Base-by-base conservation (phyloP, 176 grass and related monocot species). In the Dendrocalamus sinicus region DNA sequence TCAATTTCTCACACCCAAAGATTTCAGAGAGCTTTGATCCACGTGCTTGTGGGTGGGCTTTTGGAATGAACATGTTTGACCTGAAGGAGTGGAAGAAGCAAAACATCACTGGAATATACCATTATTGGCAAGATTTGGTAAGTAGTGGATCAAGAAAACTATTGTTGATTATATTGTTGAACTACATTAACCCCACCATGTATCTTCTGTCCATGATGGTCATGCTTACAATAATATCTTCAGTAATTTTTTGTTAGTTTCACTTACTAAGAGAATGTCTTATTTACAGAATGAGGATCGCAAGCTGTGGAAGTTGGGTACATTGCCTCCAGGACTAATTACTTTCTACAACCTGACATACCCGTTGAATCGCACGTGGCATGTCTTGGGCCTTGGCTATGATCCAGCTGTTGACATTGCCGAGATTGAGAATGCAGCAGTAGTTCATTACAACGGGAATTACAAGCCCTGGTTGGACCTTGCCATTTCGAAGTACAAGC, bases 41-140 rank as follows among this genome's bases (percentile, higher is more conserved):
- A 84, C 86, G 70, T 70, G 90, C 96, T 87, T 99, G 96, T 88
- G 96, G 96, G 17, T 99, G 93, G 96, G 96, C 96, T 22, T 99
- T 99, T 86, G 96, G 93, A 17, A 99, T 99, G 96, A 99, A 99
- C 78, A 92, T 99, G 73, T 94, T 99, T 89, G 93, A 96, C 54
- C 85, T 99, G 74, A 91, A 94, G 68, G 84, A 89, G 64, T 99
- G 96, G 93, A 99, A 91, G 88, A 91, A 92, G 79, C 86, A 44
- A 85, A 99, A 99, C 75, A 99, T 96, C 73, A 99, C 96, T 46
- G 96, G 93, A 83, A 99, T 99, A 86, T 99, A 96, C 87, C 96
- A 96, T 66, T 96, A 91, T 86, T 99, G 93, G 93, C 96, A 99
- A 90, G 88, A 99, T 80, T 88, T 87, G 96, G 93, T 99, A 88